phyloP scores from a whole-genome alignment of 306 rosid genomes.

The Malus sylvestris region DNA sequence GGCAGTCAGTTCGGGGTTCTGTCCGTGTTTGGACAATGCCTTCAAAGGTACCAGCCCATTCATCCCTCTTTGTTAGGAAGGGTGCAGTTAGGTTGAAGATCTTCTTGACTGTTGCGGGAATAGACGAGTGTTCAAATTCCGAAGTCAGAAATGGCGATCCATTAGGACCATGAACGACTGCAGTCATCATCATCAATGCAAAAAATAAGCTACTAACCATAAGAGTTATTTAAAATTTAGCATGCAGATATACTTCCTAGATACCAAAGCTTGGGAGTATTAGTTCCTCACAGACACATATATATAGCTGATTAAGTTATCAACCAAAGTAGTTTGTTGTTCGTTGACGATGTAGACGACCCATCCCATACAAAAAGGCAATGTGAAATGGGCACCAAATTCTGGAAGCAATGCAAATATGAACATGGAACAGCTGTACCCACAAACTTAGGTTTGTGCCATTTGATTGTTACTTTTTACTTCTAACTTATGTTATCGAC shows the following conservation, averaged over 20 bases:
- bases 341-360: too few relatives aligned
- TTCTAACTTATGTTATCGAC: too few relatives aligned
- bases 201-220: background rate
- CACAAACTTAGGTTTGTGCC: background rate
- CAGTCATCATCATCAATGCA: constrained; percentile 5
- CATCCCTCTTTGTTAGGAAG: constrained; percentile 72
- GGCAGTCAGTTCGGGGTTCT: constrained; percentile 83
- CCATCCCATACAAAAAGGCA: background rate
- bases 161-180: constrained; percentile 86
- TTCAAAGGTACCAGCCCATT: constrained; percentile 87
- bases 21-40: constrained; percentile 44
- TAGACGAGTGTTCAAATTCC: constrained; percentile 80
- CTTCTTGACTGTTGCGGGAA: constrained; percentile 81
- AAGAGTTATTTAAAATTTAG: background rate
- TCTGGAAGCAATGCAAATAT: background rate
- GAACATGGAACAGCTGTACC: background rate
- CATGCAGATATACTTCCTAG: background rate
- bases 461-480: background rate
- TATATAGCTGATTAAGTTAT: too few relatives aligned
- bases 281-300: background rate
- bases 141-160: constrained; percentile 74
- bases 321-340: too few relatives aligned
- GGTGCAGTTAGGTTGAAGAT: constrained; percentile 61
- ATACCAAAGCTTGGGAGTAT: background rate
- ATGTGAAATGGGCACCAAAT: constrained; percentile 9